Base-by-base conservation (phyloP, 768 basidiomycete species). In the Boletus rex-veris region DNA sequence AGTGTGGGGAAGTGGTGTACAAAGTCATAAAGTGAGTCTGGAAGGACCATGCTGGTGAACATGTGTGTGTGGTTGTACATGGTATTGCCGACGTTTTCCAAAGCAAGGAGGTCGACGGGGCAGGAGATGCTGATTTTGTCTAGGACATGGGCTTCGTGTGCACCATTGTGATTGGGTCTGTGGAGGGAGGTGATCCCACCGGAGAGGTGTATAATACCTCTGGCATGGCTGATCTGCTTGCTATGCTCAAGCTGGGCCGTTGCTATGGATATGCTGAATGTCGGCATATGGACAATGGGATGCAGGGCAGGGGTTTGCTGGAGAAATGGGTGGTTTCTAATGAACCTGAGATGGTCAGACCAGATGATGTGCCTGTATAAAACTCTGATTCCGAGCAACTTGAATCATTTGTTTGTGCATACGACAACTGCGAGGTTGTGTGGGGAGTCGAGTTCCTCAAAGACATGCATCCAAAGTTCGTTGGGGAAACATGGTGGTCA, bases 1-100 rank as follows among this genome's bases (percentile, higher is more conserved):
- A 80, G 71, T 3, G 48, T 48, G 1, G 75, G 73, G 14, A 79
- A 70, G 36, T 48, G 43, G 61, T 74, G 73, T 15, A 80, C 65
- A 26, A 72, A 54, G 0, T 53, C 52, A 47, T 75, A 74, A 11
- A 78, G 65, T 2, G 61, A 35, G 28, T 71, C 63, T 0, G 75
- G 71, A 40, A 79, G 69, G 21, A 74, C 61, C 55, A 75, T 69
- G 42, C 69, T 61, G 45, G 58, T 63, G 60, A 78, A 73, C 0
- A 68, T 62, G 48, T 79, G 71, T 0, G 65, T 53, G 7, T 59
- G 54, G 35, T n/a, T 58, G 54, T 67, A 69, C 51, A 69, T 48
- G 59, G 58, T 26, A 4, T 57, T 45, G 1, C 61, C 49, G 49
- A 61, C 51, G 24, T 48, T 0, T 28, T 60, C 59, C 15, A 64